Base-by-base conservation (phyloP, 805 yeast species). In the Yamadazyma akitaensis region DNA sequence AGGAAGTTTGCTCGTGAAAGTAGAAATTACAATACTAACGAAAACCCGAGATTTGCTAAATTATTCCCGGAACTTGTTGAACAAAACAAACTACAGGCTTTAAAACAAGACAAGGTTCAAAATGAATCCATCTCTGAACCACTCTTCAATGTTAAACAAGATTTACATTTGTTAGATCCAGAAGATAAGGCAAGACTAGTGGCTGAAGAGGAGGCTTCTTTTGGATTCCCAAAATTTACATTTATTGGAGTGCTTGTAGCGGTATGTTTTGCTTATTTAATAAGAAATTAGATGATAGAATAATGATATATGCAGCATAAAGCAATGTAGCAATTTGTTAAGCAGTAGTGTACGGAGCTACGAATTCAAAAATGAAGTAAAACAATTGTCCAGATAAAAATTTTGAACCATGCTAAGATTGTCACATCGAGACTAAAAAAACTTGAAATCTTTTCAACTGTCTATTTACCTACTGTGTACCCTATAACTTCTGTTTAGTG, bases 21-120 rank as follows among this genome's bases (percentile, higher is more conserved):
- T 44, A 75, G 75, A 53, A 69, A 68, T 21, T 90, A 82, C 77
- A 84, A 85, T 60, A 68, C 73, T 6, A 63, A 62, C 18, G 72
- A 77, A 31, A 85, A 84, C 65, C 65, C 70, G 2, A 67, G 80
- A 44, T 92, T 92, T 60, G 59, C 54, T 21, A 63, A 67, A 49
- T 79, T 83, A 24, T 92, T 91, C 61, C 86, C 90, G 0, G 95
- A 88, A n/a, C 60, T 81, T 40, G 76, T 75, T 12, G 72, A 64
- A 16, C 63, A 68, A 50, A 80, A 79, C 57, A 58, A 58, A 44
- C 44, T 41, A 25, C 73, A 70, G 30, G 57, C 71, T 34, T 52
- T 47, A 26, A 53, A 48, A 32, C 51, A 51, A 13, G 59, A 58
- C 37, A 46, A 50, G 35, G 56, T 50, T 46, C 53, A 48, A 43